Base-by-base conservation (phyloP, 306 rosid genomes). In the Rosa persica region DNA sequence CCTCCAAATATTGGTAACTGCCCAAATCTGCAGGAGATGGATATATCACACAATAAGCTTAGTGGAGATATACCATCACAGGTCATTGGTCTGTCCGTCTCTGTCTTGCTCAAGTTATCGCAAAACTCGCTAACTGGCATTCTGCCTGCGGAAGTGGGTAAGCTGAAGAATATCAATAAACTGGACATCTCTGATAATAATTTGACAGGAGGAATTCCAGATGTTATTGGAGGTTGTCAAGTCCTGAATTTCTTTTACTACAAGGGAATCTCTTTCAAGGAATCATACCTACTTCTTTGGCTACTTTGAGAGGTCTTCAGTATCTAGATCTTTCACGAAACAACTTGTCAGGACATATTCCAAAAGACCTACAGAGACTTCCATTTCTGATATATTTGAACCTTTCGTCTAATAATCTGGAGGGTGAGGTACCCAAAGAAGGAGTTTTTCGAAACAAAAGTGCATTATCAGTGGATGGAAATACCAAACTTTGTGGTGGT, bases 11-110 rank as follows among this genome's bases (percentile, higher is more conserved):
- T 88, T 22, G 67, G 42, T n/a, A 60, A 80, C 1, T 81, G 81
- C 30, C 30, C 1, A 27, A 0, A 27, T 27, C 1, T 27, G 30
- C 30, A 27, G 30, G 1, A 0, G 30, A 27, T 27, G 30, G 30
- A 0, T 27, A 27, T 86, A 27, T 80, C 64, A 0, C 3, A 46
- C 5, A 84, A 88, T 39, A 76, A 43, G 0, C 71, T 86, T 3
- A 46, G 30, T 1, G 89, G 90, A 78, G 9, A 22, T 34, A 82
- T 85, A 49, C 86, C 93, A 1, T 0, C 7, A 5, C 61, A 80
- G 43, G 12, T 84, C 22, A 66, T 84, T 0, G 47, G 12, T 12
- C 46, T 78, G 34, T 70, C 74, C 3, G 77, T 76, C 16, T 65
- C 67, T 60, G 20, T 7, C 30, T 42, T 0, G 0, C 30, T 27